phyloP scores from a whole-genome alignment of 179 eudicot species.

The Spergularia azorica region DNA sequence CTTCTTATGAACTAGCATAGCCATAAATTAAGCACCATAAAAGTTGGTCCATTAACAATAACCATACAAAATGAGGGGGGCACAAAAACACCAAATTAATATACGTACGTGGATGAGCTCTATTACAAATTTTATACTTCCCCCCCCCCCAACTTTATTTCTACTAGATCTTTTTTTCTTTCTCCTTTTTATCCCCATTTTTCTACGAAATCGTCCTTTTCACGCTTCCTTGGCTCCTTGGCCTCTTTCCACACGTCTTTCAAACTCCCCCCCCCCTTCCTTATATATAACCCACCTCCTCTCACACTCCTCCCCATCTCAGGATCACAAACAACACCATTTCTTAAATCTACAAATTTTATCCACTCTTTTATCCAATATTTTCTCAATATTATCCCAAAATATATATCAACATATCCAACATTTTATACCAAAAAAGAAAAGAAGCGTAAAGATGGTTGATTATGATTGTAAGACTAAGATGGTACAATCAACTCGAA shows the following conservation, averaged over 20 bases:
- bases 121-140: not conserved
- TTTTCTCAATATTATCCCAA: too few relatives aligned
- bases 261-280: not conserved
- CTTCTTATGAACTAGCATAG: too few relatives aligned
- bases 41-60: not conserved
- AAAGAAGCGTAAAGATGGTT: conserved; percentile 41
- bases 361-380: not conserved
- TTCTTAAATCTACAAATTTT: not conserved
- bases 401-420: not conserved
- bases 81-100: not conserved
- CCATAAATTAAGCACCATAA: too few relatives aligned
- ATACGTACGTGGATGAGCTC: not conserved
- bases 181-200: not conserved
- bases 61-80: conserved; percentile 4
- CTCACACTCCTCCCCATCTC: not conserved
- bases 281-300: not conserved
- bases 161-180: not conserved
- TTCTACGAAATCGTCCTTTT: conserved; percentile 22
- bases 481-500: conserved; percentile 40
- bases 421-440: not conserved
- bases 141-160: not conserved
- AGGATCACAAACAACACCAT: not conserved
- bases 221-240: not conserved
- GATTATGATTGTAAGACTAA: conserved; percentile 66
- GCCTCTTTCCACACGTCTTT: conserved; percentile 42